A percentile compares a stretch with the other conserved stretches of the same genome.
phyloP scores from a whole-genome alignment of 306 rosid species.

The Comarum palustre region DNA sequence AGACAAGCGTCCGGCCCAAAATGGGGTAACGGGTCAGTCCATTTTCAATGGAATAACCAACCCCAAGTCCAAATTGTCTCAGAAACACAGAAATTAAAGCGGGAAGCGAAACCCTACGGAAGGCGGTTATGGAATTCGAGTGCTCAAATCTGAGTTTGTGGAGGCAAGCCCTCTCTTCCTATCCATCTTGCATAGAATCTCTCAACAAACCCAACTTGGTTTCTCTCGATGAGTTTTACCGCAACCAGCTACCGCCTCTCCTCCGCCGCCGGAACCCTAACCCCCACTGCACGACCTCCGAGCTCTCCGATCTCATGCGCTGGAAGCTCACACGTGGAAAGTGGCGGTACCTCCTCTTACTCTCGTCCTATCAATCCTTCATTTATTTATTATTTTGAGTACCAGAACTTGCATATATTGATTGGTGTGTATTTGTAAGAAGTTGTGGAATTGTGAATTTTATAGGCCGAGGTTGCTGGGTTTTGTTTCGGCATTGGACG shows the following conservation, averaged over 20 bases:
- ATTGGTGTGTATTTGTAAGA: background rate
- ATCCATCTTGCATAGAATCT: conserved; percentile 45
- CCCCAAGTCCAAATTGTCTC: background rate
- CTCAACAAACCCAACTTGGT: conserved; percentile 54
- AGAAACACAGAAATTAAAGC: background rate
- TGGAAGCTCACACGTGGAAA: conserved; percentile 95
- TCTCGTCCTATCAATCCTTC: background rate
- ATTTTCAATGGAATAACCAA: background rate
- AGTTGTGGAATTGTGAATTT: background rate
- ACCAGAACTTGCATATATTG: background rate
- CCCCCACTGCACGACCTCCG: conserved; percentile 58
- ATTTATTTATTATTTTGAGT: background rate
- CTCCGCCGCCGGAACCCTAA: conserved; percentile 79
- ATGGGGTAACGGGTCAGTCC: background rate
- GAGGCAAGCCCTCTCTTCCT: conserved; percentile 56
- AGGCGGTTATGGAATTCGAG: conserved; percentile 49
- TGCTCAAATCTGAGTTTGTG: conserved; percentile 43
- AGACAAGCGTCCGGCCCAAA: background rate
- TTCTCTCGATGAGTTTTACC: conserved; percentile 62
- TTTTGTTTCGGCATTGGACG: conserved; percentile 70
- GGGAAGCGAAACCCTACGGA: background rate
- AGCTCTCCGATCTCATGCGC: conserved; percentile 78
- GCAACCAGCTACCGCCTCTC: conserved; percentile 58
- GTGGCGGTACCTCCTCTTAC: conserved; percentile 54
- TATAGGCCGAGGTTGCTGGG: conserved; percentile 80